Percentiles rank a stretch among this genome's conserved stretches.
phyloP scores from a whole-genome alignment of 768 basidiomycete species.

The Daedaleopsis sinensis region DNA sequence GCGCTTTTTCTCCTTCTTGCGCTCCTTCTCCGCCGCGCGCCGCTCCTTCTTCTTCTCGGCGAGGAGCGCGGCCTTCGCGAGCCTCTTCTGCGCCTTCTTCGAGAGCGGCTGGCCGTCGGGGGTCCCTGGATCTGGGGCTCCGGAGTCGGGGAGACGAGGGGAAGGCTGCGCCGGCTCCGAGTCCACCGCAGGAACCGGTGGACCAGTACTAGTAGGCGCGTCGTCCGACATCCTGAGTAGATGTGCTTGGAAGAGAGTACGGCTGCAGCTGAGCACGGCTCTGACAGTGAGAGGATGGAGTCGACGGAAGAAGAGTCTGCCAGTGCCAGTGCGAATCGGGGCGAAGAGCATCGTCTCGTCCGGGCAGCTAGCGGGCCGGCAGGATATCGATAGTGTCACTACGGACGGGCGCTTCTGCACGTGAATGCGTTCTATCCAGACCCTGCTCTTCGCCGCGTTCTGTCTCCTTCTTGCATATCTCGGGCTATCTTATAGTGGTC shows the following conservation, averaged over 20 bases:
- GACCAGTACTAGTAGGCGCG: too few species aligned
- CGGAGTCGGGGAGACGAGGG: too few species aligned
- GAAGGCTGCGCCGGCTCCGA: too few species aligned
- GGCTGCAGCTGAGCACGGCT: too few species aligned
- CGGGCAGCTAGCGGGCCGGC: conserved; percentile 57
- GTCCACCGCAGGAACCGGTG: too few species aligned
- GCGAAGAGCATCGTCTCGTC: not conserved
- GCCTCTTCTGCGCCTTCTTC: conserved; percentile 79
- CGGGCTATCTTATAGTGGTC: too few species aligned
- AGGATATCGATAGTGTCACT: conserved; percentile 27
- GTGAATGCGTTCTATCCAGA: not conserved
- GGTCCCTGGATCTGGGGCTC: conserved; percentile 74
- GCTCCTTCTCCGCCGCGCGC: conserved; percentile 75
- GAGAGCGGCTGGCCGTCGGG: conserved; percentile 46
- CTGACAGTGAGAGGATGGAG: too few species aligned
- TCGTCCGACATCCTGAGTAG: not conserved
- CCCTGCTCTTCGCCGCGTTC: not conserved
- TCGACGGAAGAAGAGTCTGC: too few species aligned
- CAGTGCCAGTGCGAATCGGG: too few species aligned
- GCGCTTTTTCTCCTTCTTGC: conserved; percentile 73
- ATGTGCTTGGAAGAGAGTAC: too few species aligned
- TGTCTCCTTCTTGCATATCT: not conserved
- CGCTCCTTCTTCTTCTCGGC: conserved; percentile 72
- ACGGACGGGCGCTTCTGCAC: not conserved
- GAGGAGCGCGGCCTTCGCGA: conserved; percentile 68